These are phyloP conservation scores for Sanghuangporus weigelae DNA, from an alignment of 1,284 basidiomycete genomes.

Conservation along the genomic window DNA sequence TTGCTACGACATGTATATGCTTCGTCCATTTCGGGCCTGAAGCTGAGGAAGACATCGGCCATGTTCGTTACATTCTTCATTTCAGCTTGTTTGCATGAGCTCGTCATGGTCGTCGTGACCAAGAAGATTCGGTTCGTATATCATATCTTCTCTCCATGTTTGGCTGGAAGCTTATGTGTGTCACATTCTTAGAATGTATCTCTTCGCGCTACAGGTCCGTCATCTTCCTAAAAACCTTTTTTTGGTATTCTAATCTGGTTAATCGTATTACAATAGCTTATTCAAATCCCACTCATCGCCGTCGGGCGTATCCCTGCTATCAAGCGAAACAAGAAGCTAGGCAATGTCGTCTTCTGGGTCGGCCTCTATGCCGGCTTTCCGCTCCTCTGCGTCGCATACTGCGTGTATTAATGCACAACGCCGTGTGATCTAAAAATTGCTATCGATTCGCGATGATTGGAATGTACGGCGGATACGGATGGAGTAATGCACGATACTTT, in stretches of 20 bases:
- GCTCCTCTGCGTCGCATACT: conserved; percentile 82
- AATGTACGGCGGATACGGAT: too few relatives aligned
- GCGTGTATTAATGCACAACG: conserved; percentile 47
- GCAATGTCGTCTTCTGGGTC: conserved; percentile 89
- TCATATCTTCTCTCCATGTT: background rate
- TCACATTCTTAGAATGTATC: conserved; percentile 52
- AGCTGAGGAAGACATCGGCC: conserved; percentile 70
- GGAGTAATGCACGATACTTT: too few relatives aligned
- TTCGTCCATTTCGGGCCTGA: conserved; percentile 74
- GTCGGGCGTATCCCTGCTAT: conserved; percentile 73
- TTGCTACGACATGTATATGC: conserved; percentile 93
- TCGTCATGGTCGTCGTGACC: conserved; percentile 96
- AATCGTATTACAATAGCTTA: conserved; percentile 49
- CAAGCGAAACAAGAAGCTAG: conserved; percentile 73
- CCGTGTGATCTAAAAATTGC: background rate
- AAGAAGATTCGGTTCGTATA: conserved; percentile 71
- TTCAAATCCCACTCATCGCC: conserved; percentile 89
- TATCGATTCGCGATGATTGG: too few relatives aligned
- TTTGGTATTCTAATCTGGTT: conserved; percentile 20
- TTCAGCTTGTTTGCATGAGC: conserved; percentile 85
- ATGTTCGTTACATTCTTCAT: conserved; percentile 91
- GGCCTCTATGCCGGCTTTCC: conserved; percentile 91
- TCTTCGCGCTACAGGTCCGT: conserved; percentile 59
- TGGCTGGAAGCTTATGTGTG: background rate
- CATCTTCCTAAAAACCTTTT: background rate